Evolutionary conservation across 306 rosid species (phyloP), one percentile per base, ranked within the genome.

Genomic region (Fragaria iinumae): DNA sequence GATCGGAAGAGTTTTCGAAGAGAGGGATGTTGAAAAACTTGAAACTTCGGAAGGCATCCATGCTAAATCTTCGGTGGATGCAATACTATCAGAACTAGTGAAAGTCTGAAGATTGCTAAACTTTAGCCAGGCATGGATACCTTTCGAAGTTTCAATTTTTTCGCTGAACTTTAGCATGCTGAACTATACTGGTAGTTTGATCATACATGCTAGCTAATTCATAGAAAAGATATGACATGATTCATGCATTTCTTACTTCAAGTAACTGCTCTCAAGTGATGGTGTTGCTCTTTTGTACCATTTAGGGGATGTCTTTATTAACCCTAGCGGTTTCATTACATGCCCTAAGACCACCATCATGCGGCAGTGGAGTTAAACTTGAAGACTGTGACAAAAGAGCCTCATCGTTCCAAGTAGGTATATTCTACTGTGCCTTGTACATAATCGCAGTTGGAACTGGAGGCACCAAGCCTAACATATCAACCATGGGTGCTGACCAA

Each of bases 401-500:
- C 16, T 83, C 98, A 0, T 16, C 87, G 36, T 79, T 89, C 63
- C 96, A 91, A 79, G 71, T 75, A 52, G 93, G 87, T 3, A 49
- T 90, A 27, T 90, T 93, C 84, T 91, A 79, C 73, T 49, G 74
- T 72, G 97, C 97, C 18, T 60, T 91, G 39, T 91, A 91, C 83
- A 85, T 76, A 17, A 80, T 90, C 25, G 97, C 93, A 69, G 0
- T 81, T 55, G 98, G 97, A 79, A 88, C 93, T 12, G 97, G 92
- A 1, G 98, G 98, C 4, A 93, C 96, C 67, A 93, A 91, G 75
- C 89, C 98, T 74, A 90, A 91, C 89, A 87, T 93, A 66, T 90
- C 97, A 16, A 91, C 98, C 36, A 88, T 93, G 92, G 97, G 96
- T 14, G 98, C 98, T 0, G 96, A 93, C 69, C 98, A 91, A 74